These are phyloP conservation scores for Cyanidiococcus yangmingshanensis DNA, from an alignment of 23 red algal species.

Conservation along the genomic window DNA sequence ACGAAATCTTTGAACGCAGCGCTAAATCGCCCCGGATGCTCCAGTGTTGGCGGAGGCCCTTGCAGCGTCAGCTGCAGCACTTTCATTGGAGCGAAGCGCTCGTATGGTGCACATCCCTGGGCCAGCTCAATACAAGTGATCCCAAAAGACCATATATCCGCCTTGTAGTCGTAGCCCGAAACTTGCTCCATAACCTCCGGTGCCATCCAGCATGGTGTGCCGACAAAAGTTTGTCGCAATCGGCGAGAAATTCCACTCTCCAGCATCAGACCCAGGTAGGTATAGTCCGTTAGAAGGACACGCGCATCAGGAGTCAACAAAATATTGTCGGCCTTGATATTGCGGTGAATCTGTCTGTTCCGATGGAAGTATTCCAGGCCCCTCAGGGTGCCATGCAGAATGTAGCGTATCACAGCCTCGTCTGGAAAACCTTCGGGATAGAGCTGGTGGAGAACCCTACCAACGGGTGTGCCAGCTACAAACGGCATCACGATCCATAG, in stretches of 20 bases:
- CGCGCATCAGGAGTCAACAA: constrained; percentile 50
- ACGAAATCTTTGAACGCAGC: constrained; percentile 66
- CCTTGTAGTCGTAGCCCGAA: constrained; percentile 95
- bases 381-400: constrained; percentile 58
- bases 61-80: constrained; percentile 74
- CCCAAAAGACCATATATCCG: constrained; percentile 90
- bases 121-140: constrained; percentile 90
- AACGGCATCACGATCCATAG: constrained; percentile 99
- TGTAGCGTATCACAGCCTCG: constrained; percentile 45
- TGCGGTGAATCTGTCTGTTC: constrained; percentile 83
- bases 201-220: constrained; percentile 97
- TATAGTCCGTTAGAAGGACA: constrained; percentile 82
- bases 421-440: constrained; percentile 58
- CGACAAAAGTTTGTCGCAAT: constrained; percentile 92
- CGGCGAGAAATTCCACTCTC: constrained; percentile 75
- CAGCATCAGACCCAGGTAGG: constrained; percentile 92
- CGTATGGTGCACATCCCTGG: constrained; percentile 65
- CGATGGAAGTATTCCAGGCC: constrained; percentile 84
- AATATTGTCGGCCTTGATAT: constrained; percentile 87
- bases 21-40: constrained; percentile 35
- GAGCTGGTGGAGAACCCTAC: not conserved
- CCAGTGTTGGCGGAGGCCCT: constrained; percentile 66
- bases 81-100: constrained; percentile 75
- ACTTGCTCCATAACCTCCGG: constrained; percentile 96
- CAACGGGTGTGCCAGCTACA: constrained; percentile 42